Evolutionary conservation across 108 stramenopile genomes (phyloP).

Genomic region (Conticribra weissflogii): DNA sequence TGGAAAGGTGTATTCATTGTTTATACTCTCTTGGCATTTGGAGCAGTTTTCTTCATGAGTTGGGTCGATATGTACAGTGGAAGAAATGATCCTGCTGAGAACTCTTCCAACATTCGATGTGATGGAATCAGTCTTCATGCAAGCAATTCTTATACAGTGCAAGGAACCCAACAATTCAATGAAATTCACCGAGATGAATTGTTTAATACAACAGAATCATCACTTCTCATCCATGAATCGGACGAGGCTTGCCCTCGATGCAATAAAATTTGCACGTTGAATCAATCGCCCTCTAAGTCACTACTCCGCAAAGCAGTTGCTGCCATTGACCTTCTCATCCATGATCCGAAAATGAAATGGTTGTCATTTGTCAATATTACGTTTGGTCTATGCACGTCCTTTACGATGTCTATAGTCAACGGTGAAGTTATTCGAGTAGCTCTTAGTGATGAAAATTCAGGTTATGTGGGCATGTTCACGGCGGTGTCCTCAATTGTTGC

Average conservation of each 20-base stretch:
- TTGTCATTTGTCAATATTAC: conserved; percentile 76
- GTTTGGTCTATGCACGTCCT: conserved; percentile 76
- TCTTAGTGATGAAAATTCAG: conserved; percentile 55
- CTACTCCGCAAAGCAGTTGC: conserved; percentile 55
- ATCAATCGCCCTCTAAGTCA: conserved; percentile 1
- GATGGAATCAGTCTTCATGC: not conserved
- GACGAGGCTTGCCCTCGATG: too few species aligned
- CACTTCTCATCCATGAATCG: not conserved
- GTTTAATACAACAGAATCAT: not conserved
- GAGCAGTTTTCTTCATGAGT: conserved; percentile 50
- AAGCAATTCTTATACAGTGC: not conserved
- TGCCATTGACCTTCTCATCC: conserved; percentile 58
- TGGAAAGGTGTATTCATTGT: conserved; percentile 69
- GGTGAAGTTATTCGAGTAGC: conserved; percentile 72
- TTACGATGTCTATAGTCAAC: conserved; percentile 73
- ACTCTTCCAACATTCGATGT: not conserved
- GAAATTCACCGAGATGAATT: not conserved
- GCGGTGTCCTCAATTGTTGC: conserved; percentile 62
- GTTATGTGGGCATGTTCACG: conserved; percentile 68
- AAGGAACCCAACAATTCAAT: too few species aligned
- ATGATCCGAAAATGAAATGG: conserved; percentile 82
- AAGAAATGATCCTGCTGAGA: not conserved
- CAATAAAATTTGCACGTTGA: too few species aligned
- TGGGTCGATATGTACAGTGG: not conserved
- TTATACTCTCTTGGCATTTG: conserved; percentile 59